These are phyloP conservation scores for Mesembryanthemum crystallinum DNA, from an alignment of 148 eudicot genomes.

Conservation along the genomic window DNA sequence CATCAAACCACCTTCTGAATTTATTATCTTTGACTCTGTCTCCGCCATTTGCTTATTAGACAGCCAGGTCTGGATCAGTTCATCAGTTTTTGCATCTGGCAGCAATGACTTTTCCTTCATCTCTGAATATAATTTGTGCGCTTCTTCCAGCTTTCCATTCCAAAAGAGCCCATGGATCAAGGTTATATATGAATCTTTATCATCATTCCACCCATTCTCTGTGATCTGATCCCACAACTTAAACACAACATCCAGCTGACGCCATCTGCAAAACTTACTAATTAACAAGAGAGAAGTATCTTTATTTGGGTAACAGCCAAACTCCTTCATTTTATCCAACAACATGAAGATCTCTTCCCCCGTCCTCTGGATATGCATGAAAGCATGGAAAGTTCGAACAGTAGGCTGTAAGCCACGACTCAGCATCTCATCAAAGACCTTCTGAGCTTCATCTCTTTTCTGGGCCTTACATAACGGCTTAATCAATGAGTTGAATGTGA, in stretches of 20 bases:
- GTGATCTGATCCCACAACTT: slow-evolving; percentile 72
- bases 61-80: slow-evolving; percentile 64
- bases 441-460: slow-evolving; percentile 48
- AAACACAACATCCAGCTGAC: slow-evolving; percentile 52
- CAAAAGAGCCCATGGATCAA: slow-evolving; percentile 78
- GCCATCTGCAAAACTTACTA: slow-evolving; percentile 77
- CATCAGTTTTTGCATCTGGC: slow-evolving; percentile 70
- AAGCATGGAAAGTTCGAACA: slow-evolving; percentile 64
- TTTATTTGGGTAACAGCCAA: slow-evolving; percentile 54
- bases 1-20: slow-evolving; percentile 18
- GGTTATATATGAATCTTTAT: slow-evolving; percentile 60
- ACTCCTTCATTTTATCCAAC: slow-evolving; percentile 63
- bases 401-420: slow-evolving; percentile 56
- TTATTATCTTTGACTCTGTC: slow-evolving; percentile 18
- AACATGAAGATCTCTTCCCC: slow-evolving; percentile 57
- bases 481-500: slow-evolving; percentile 81
- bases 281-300: slow-evolving; percentile 76
- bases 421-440: slow-evolving; percentile 60
- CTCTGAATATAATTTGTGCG: slow-evolving; percentile 55
- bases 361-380: slow-evolving; percentile 58
- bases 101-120: slow-evolving; percentile 64
- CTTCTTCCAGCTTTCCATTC: slow-evolving; percentile 77
- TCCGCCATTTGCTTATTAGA: slow-evolving; percentile 48
- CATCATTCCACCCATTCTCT: slow-evolving; percentile 57
- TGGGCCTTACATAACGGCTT: slow-evolving; percentile 65